Evolutionary conservation across 345 rosid genomes (phyloP), one percentile per base, ranked within the genome.

Genomic region (Sisymbrium irio): DNA sequence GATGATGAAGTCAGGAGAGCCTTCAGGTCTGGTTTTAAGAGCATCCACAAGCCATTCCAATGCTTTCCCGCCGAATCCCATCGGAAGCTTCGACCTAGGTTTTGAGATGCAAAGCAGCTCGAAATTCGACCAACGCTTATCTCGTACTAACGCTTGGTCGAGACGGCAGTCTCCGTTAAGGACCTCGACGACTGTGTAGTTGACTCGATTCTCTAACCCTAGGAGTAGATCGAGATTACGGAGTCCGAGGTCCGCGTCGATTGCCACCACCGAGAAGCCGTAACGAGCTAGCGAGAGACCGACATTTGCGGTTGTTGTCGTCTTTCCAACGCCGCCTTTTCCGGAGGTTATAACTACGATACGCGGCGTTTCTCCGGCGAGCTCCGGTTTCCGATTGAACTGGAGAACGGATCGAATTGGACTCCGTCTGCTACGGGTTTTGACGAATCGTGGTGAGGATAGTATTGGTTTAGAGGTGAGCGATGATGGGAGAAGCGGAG

Each of bases 311-410:
- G 97, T 89, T 68, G 99, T 87, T 2, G 99, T 95, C 1, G 99
- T 95, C 72, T 95, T 95, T 0, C 99, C 97, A 53, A 95, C 97
- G 7, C 99, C 99, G 6, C 97, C 99, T 82, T 95, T 95, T 2
- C 99, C 99, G 53, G 99, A 95, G 62, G 97, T 95, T 63, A 95
- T 95, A 5, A 95, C 99, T n/a, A 89, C 96, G 18, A 95, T 93
- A 1, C 99, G 91, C 8, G 97, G 97, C 14, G 97, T 91, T 19
- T 91, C 92, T 13, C 99, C 99, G 65, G 99, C 85, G 44, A 95
- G 78, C 63, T 95, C 84, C 3, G 99, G 99, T 78, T 89, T 91
- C 6, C 97, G 81, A 74, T 91, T 95, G 82, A 88, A 91, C 45
- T 91, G 99, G n/a, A 94, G 97, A 49, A 88, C 88, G 40, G 93